Conservation (phyloP, 768 basidiomycete species). For the Boletus rubropictus region DNA sequence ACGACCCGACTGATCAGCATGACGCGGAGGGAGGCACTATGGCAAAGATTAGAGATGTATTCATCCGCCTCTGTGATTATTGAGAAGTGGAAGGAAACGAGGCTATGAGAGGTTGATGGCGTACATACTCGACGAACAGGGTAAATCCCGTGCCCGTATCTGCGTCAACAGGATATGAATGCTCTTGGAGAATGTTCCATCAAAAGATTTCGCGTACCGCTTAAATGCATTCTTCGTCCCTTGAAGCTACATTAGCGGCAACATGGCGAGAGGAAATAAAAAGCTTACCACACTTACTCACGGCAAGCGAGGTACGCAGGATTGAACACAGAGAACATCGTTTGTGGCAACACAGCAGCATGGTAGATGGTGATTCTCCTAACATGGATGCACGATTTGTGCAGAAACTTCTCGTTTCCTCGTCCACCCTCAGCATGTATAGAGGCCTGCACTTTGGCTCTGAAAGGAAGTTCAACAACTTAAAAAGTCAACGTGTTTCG, state of each 20-base stretch:
- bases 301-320: no score
- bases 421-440: slow-evolving; percentile 1
- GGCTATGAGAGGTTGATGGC: no score
- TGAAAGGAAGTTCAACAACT: neutral
- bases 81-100: no score
- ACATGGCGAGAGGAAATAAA: neutral
- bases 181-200: neutral
- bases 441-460: slow-evolving; percentile 6
- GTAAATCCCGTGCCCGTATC: no score
- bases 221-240: slow-evolving; percentile 17
- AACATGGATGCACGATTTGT: slow-evolving; percentile 13
- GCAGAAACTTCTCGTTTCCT: slow-evolving; percentile 11
- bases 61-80: no score
- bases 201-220: slow-evolving; percentile 4
- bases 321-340: slow-evolving; percentile 12
- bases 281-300: slow-evolving; percentile 8
- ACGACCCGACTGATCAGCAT: no score
- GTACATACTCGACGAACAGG: no score
- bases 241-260: slow-evolving; percentile 1
- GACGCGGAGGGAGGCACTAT: no score
- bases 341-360: slow-evolving; percentile 3
- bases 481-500: no score
- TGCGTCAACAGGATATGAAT: neutral
- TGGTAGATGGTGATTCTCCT: slow-evolving; percentile 10
- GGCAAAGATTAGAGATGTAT: no score